Percentiles rank a stretch among this genome's conserved stretches.
Conservation (phyloP, 345 rosid genomes). For the Streptanthus diversifolius region DNA sequence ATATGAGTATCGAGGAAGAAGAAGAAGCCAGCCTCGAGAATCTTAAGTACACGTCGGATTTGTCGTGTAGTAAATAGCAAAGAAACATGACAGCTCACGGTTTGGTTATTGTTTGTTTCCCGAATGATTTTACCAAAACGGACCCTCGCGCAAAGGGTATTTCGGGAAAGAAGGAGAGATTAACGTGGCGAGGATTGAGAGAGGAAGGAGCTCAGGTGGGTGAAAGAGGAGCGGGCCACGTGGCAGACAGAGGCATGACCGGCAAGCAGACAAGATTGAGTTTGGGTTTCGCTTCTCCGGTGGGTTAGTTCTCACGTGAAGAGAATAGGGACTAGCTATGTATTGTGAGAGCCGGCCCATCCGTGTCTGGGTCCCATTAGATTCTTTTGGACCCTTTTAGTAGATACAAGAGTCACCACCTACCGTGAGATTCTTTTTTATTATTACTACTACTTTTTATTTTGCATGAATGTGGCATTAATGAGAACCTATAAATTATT, state of each 20-base stretch:
- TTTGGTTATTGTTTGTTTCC: neutral
- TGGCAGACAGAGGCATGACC: slow-evolving; percentile 20
- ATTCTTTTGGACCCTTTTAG: slow-evolving; percentile 30
- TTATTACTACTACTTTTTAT: slow-evolving; percentile 12
- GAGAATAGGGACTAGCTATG: neutral
- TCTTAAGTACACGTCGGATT: slow-evolving; percentile 29
- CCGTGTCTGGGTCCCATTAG: neutral
- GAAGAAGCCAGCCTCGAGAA: slow-evolving; percentile 27
- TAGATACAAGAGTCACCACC: slow-evolving; percentile 34
- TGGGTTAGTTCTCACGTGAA: slow-evolving; percentile 24
- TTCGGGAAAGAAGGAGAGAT: neutral
- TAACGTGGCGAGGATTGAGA: slow-evolving; percentile 33
- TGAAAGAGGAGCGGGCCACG: slow-evolving; percentile 28
- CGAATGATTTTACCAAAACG: neutral
- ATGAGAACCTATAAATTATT: neutral
- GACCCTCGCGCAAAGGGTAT: neutral
- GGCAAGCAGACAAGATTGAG: slow-evolving; percentile 31
- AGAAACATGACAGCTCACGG: slow-evolving; percentile 32
- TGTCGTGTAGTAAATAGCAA: slow-evolving; percentile 30
- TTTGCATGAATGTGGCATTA: slow-evolving; percentile 31
- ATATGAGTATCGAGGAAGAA: neutral
- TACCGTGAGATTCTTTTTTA: neutral
- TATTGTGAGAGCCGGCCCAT: neutral
- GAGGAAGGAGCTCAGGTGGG: slow-evolving; percentile 32
- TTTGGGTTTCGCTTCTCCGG: slow-evolving; percentile 29